Evolutionary conservation across 208 protist species (phyloP), one percentile per base, ranked within the genome.

Genomic region (Wallacemonas sp.): DNA sequence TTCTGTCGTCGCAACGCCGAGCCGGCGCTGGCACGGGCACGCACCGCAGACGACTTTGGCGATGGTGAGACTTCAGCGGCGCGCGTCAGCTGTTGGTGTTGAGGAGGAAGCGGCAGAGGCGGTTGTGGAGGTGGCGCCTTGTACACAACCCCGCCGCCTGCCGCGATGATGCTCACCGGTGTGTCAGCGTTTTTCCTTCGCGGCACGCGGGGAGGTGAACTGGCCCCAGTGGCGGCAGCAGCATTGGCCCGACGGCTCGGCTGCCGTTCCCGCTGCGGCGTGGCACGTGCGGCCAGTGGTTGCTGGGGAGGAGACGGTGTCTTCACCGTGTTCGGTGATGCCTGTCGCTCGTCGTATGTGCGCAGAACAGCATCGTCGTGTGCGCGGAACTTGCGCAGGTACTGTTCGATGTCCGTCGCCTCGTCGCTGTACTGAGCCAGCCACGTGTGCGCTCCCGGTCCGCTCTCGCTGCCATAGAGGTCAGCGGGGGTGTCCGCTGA

Each of bases 321-420:
- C n/a, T n/a, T n/a, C n/a, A n/a, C n/a, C n/a, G n/a, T n/a, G n/a
- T n/a, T n/a, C n/a, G n/a, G n/a, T n/a, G n/a, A n/a, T n/a, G 19
- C 33, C 33, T 77, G 65, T 34, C 70, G 38, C 58, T 63, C 54
- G 33, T 79, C 66, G 61, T 82, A 79, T n/a, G 71, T 76, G 55
- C 79, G 58, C 67, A 93, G 70, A 13, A 80, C 65, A 48, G 73
- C 74, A 15, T 86, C 67, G 52, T 93, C 87, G 17, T 78, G 65
- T 24, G 69, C 71, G 36, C 87, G 87, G 68, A 90, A 88, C 71
- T 88, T 83, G 36, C 78, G 64, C 10, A 93, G 79, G 62, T 93
- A 93, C 22, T 74, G 70, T 66, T 90, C 83, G 63, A 93, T 93
- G 46, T 74, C 71, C 8, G 33, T 71, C 13, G 86, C 66, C 66